Base-by-base conservation (phyloP, 225 moss, liverwort and hornwort genomes). In the Neckera pumila region DNA sequence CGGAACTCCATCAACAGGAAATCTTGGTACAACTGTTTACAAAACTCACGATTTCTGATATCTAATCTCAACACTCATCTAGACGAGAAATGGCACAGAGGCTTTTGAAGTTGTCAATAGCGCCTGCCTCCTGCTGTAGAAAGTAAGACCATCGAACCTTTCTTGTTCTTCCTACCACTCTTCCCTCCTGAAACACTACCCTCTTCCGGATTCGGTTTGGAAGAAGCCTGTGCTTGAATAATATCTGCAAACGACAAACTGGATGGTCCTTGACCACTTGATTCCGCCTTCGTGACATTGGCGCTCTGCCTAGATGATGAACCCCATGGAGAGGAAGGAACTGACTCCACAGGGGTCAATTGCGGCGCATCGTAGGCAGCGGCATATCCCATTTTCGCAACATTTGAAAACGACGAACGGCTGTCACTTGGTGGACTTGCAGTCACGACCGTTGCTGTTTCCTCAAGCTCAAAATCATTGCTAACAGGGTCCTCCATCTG, bases 51-150 rank as follows among this genome's bases (percentile, higher is more conserved):
- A 59, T 33, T 49, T 76, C 87, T 65, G 65, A 77, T 85, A 66
- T 79, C 87, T 63, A 73, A 38, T 65, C 84, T 72, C 89, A 85
- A 76, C 86, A 84, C 43, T 88, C 45, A 11, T 74, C 80, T 63
- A 67, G 62, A 91, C 76, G 75, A 88, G 88, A 90, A 60, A 90
- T 84, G 76, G 84, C 84, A 89, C 85, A 82, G 42, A 74, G 84
- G 16, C 19, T 81, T 60, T 33, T 9, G 38, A 53, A 76, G 47
- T 42, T 78, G 64, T 94, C 92, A 98, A 87, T 98, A 97, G 61
- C 98, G 98, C 87, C 98, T 91, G 80, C 97, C 96, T 81, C 98
- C 98, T 70, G 97, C 95, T 83, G 98, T 98, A 40, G 98, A 98
- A 90, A 98, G 97, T 14, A 98, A 93, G 59, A 98, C 93, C 92